phyloP scores from a whole-genome alignment of 2,329 filamentous ascomycete genomes.

The Paecilomyces sp. region DNA sequence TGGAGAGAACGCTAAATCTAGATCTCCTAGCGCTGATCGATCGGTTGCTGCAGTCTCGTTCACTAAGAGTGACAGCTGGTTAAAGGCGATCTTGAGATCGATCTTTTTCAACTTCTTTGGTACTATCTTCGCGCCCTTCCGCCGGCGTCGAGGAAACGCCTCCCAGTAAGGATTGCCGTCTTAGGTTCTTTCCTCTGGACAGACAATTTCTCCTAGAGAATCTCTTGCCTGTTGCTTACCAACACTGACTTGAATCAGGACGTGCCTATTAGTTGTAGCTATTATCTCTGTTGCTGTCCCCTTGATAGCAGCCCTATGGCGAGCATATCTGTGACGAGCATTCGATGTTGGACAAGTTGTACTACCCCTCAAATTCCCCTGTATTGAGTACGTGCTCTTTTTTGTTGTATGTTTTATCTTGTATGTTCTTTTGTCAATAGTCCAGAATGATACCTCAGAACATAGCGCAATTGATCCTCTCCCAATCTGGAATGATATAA shows the following conservation, averaged over 20 bases:
- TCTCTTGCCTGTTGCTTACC: slow-evolving; percentile 4
- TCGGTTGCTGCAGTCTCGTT: slow-evolving; percentile 33
- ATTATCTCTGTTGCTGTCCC: slow-evolving; percentile 18
- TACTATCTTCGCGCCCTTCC: slow-evolving; percentile 31
- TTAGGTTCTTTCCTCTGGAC: slow-evolving; percentile 2
- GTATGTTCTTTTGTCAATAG: slow-evolving; percentile 1
- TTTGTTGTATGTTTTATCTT: slow-evolving; percentile 10
- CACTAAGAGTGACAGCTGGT: slow-evolving; percentile 31
- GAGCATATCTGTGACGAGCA: slow-evolving; percentile 17
- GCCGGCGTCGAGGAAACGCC: slow-evolving; percentile 22
- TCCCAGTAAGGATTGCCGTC: slow-evolving; percentile 17
- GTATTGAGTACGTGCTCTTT: slow-evolving; percentile 22
- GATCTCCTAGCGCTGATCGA: slow-evolving; percentile 12
- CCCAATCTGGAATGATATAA: background rate
- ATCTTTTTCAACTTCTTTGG: slow-evolving; percentile 35
- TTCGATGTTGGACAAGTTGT: slow-evolving; percentile 6
- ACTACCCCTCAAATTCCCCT: slow-evolving; percentile 23
- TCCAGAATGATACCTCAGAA: slow-evolving; percentile 7
- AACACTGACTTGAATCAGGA: slow-evolving; percentile 26
- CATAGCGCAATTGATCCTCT: background rate
- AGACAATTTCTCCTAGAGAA: slow-evolving; percentile 3
- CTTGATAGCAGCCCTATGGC: slow-evolving; percentile 23
- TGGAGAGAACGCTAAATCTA: slow-evolving; percentile 10
- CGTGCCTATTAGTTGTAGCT: slow-evolving; percentile 15
- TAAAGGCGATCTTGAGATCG: slow-evolving; percentile 32